Conservation (phyloP, 306 rosid genomes). For the Arachis hypogaea region DNA sequence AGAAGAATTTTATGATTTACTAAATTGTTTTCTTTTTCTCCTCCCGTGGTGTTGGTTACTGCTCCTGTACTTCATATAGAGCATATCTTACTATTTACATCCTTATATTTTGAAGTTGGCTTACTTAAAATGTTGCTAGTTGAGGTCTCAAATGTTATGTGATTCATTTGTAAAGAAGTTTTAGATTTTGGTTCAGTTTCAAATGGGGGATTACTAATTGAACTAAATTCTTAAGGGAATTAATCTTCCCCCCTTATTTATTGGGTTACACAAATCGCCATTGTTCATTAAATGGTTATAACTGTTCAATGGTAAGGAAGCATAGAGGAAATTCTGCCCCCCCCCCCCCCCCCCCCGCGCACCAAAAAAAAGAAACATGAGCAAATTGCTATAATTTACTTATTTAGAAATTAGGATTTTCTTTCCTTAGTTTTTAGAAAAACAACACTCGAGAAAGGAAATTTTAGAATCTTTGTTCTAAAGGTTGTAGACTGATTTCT, state of each 20-base stretch:
- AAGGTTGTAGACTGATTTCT: not conserved
- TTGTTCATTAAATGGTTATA: not conserved
- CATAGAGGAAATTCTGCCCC: not conserved
- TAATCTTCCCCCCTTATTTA: not conserved
- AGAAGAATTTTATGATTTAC: conserved; percentile 10
- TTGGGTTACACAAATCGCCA: not conserved
- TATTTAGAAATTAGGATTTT: not conserved
- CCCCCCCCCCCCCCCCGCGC: not conserved
- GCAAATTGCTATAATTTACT: not conserved
- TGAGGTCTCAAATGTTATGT: not conserved
- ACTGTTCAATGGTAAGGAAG: not conserved
- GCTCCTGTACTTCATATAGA: not conserved
- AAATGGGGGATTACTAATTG: conserved; percentile 10
- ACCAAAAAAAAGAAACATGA: not conserved
- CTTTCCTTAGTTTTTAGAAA: conserved; percentile 1
- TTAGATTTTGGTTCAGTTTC: not conserved
- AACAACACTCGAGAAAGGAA: not conserved
- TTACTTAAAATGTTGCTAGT: not conserved
- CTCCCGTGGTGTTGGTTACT: not conserved
- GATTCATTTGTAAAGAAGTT: not conserved
- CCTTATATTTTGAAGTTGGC: not conserved
- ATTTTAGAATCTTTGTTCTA: not conserved
- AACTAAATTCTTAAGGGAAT: conserved; percentile 18
- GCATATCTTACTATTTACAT: not conserved
- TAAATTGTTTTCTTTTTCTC: not conserved